phyloP scores from a whole-genome alignment of 495 filamentous ascomycete species.

The Aspergillus mulundensis region DNA sequence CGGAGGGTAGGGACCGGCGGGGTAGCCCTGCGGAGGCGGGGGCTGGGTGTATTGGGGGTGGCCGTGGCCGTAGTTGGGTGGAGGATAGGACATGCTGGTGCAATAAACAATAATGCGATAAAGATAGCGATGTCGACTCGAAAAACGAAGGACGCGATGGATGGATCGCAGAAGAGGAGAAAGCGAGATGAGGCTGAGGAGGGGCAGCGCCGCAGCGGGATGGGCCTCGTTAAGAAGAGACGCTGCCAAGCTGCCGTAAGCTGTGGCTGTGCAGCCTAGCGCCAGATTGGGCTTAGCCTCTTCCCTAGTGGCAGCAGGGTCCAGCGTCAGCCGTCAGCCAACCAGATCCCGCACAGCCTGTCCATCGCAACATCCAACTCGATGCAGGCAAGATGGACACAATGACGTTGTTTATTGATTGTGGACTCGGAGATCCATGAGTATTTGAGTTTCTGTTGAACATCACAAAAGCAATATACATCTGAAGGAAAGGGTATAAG shows the following conservation, averaged over 20 bases:
- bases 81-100: slow-evolving; percentile 11
- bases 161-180: slow-evolving; percentile 1
- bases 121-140: not conserved
- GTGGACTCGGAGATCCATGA: too few relatives aligned
- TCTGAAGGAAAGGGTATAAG: too few relatives aligned
- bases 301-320: too few relatives aligned
- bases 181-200: slow-evolving; percentile 1
- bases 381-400: too few relatives aligned
- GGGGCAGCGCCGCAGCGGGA: not conserved
- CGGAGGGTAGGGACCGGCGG: slow-evolving; percentile 6
- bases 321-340: too few relatives aligned
- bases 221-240: too few relatives aligned
- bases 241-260: not conserved
- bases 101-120: not conserved
- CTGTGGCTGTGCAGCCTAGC: not conserved
- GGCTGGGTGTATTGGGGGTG: slow-evolving; percentile 10
- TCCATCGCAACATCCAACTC: not conserved
- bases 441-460: not conserved
- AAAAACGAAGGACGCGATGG: not conserved
- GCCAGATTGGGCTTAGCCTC: too few relatives aligned
- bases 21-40: slow-evolving; percentile 14
- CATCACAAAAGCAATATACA: not conserved
- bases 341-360: too few relatives aligned
- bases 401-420: too few relatives aligned
- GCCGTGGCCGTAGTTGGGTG: slow-evolving; percentile 4